Base-by-base conservation (phyloP, 2,329 filamentous ascomycete species). In the Neophaeococcomyces mojaviensis region DNA sequence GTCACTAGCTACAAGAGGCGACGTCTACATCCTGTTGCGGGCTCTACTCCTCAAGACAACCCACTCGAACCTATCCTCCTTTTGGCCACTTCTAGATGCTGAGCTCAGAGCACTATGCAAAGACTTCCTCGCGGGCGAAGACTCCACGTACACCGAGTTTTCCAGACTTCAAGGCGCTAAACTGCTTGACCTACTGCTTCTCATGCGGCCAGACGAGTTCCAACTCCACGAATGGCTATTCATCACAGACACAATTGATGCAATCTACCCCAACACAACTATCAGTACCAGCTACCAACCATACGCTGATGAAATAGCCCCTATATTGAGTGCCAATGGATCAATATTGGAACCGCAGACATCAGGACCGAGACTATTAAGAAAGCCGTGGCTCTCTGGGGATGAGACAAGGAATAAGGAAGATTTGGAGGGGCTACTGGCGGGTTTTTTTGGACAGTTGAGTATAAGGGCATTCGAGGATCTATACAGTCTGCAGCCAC, bases 201-300 rank as follows among this genome's bases (percentile, higher is more conserved):
- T 88, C 35, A 73, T 89, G 6, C 84, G 86, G 3, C 90, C 89
- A 0, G 92, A 98, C 56, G 92, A 98, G 63, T 98, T 97, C 67
- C 92, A 97, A 64, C 77, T 97, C n/a, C 84, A 94, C 59, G 88
- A 96, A 69, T 98, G 92, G 92, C 78, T 97, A 3, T 98, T 95
- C 64, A 82, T 98, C 46, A 94, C 88, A 1, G 92, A 98, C 65
- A 97, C 90, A 12, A 89, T 96, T 53, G 92, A 98, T 58, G 89
- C 92, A 1, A 86, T 98, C 28, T 94, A 98, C 65, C 81, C 86
- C 10, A 82, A 87, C 0, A 13, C 3, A 18, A 16, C 19, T 20
- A 18, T 18, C 18, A 20, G 16, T 15, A 26, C 28, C n/a, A 4
- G 13, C 10, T 4, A 12, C 12, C 30, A n/a, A 41, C 15, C 36